Percentiles rank a stretch among this genome's conserved stretches.
Evolutionary conservation across 2,329 filamentous ascomycete genomes (phyloP).

Genomic region (Aspergillus pseudoviridinutans): DNA sequence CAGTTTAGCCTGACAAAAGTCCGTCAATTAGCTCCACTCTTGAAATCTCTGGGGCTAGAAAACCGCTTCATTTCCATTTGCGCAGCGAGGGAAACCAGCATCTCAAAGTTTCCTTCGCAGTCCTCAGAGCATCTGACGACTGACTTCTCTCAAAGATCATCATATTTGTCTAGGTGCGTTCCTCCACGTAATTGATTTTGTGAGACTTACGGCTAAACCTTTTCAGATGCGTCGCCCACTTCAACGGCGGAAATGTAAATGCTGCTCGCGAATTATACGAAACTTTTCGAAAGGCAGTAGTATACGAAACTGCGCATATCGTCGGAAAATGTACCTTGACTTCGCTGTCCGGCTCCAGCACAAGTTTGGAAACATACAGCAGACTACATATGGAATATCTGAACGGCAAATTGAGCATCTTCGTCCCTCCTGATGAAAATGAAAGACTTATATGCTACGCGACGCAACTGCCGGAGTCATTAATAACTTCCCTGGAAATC

Average conservation of each 20-base stretch:
- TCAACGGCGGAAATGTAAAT: no score
- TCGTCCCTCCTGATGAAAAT: not conserved
- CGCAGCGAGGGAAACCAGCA: not conserved
- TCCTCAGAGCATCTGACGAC: conserved; percentile 1
- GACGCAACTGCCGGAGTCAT: not conserved
- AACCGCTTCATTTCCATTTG: not conserved
- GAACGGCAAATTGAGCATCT: not conserved
- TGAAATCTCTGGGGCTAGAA: not conserved
- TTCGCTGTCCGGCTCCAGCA: not conserved
- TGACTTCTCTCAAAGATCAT: not conserved
- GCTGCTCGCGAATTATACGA: not conserved
- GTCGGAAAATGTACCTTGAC: not conserved
- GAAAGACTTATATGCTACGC: conserved; percentile 4
- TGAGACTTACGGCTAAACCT: no score
- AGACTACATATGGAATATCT: not conserved
- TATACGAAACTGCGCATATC: not conserved
- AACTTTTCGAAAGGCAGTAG: not conserved
- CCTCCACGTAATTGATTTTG: no score
- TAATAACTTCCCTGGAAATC: not conserved
- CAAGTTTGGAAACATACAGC: not conserved
- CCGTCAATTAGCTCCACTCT: not conserved
- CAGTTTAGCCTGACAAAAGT: not conserved
- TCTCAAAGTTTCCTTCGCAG: not conserved
- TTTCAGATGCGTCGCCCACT: no score
- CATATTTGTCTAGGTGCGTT: not conserved